These are phyloP conservation scores for Picea glauca DNA, from an alignment of 75 land plant genomes.

Conservation along the genomic window DNA sequence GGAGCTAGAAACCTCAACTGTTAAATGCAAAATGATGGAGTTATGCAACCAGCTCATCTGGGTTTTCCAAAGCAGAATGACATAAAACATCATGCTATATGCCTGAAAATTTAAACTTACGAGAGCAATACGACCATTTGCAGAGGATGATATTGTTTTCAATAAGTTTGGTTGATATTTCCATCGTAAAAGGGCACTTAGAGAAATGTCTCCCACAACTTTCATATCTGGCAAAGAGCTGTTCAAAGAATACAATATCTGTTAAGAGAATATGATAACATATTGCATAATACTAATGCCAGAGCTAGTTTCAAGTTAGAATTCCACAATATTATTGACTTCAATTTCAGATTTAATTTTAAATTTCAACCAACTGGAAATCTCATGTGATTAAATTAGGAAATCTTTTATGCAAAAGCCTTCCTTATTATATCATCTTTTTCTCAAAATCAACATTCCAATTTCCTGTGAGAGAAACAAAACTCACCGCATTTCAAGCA, in stretches of 20 bases:
- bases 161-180: slow-evolving; percentile 48
- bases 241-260: slow-evolving; percentile 9
- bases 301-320: not conserved
- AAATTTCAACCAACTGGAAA: not conserved
- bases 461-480: not conserved
- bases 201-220: slow-evolving; percentile 30
- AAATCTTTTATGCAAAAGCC: not conserved
- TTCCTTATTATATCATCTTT: not conserved
- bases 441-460: not conserved
- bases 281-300: too few relatives aligned
- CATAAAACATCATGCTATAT: not conserved
- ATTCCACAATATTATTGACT: not conserved
- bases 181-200: slow-evolving; percentile 52
- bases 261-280: not conserved
- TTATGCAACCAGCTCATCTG: too few relatives aligned
- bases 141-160: slow-evolving; percentile 38
- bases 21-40: too few relatives aligned
- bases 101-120: slow-evolving; percentile 15
- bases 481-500: slow-evolving; percentile 61
- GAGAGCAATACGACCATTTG: slow-evolving; percentile 39
- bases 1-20: too few relatives aligned
- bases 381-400: not conserved
- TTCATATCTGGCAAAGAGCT: slow-evolving; percentile 60
- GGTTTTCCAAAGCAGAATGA: not conserved
- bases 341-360: not conserved